These are phyloP conservation scores for Dispira simplex DNA, from an alignment of 192 early-diverging fungal species.

Conservation along the genomic window DNA sequence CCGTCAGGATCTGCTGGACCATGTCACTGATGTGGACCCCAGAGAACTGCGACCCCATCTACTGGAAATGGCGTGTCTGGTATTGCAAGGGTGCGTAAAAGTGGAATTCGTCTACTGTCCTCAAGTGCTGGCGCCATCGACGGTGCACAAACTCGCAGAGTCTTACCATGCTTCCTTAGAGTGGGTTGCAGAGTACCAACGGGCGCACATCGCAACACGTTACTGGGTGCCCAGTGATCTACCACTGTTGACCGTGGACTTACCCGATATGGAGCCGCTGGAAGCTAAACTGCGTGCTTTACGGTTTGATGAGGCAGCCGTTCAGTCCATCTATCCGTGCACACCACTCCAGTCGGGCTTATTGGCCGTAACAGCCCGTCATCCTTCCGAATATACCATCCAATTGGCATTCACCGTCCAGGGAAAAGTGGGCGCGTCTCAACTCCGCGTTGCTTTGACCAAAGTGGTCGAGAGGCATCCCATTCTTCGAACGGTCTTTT, in stretches of 20 bases:
- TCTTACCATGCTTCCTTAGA: not conserved
- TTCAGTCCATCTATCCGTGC: not conserved
- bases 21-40: not conserved
- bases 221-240: slow-evolving; percentile 6
- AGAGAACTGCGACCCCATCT: not conserved
- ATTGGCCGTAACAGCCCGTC: not conserved
- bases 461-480: not conserved
- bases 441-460: not conserved
- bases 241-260: not conserved
- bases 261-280: not conserved
- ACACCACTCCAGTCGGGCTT: not conserved
- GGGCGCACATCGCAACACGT: no score
- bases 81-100: no score
- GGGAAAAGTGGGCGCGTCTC: not conserved
- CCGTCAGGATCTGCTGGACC: not conserved
- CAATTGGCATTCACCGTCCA: not conserved
- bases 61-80: not conserved
- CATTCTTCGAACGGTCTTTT: slow-evolving; percentile 2
- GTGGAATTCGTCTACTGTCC: not conserved
- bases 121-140: not conserved
- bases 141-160: not conserved
- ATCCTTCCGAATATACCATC: not conserved
- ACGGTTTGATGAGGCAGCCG: not conserved
- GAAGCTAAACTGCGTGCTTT: not conserved
- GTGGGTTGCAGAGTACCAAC: not conserved